Percentiles rank a stretch among this genome's conserved stretches.
Evolutionary conservation across 2,329 filamentous ascomycete species (phyloP).

Genomic region (Curvularia sp.): DNA sequence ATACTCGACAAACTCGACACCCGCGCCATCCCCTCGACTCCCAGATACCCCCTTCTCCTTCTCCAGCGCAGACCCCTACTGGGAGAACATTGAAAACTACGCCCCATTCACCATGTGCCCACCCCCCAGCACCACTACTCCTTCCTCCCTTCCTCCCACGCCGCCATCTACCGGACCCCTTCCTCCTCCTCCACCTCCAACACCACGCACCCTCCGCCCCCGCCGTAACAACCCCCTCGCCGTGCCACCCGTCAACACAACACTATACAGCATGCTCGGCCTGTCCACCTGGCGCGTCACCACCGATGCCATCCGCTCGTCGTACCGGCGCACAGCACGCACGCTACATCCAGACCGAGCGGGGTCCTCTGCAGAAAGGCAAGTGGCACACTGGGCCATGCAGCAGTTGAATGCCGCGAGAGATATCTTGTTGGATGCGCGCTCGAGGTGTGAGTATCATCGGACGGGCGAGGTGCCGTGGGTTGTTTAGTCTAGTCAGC

Average conservation of each 20-base stretch:
- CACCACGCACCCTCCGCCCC: slow-evolving; percentile 1
- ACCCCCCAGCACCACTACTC: background rate
- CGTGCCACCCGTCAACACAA: slow-evolving; percentile 21
- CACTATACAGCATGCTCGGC: slow-evolving; percentile 29
- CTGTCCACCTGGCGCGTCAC: slow-evolving; percentile 24
- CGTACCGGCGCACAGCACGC: slow-evolving; percentile 26
- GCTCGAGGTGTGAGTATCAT: slow-evolving; percentile 22
- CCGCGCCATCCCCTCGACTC: slow-evolving; percentile 18
- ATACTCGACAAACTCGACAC: slow-evolving; percentile 17
- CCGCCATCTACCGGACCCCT: slow-evolving; percentile 8
- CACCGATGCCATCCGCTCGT: slow-evolving; percentile 21
- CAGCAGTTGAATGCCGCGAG: slow-evolving; percentile 36
- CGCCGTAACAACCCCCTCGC: background rate
- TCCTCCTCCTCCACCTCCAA: slow-evolving; percentile 1
- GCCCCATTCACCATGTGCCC: slow-evolving; percentile 5
- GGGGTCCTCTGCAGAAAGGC: slow-evolving; percentile 11
- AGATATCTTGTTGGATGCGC: slow-evolving; percentile 30
- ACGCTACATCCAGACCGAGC: slow-evolving; percentile 36
- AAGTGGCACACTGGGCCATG: slow-evolving; percentile 31
- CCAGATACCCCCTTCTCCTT: slow-evolving; percentile 20
- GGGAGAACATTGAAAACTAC: slow-evolving; percentile 33
- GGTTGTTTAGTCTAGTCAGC: slow-evolving; percentile 5
- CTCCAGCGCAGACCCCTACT: slow-evolving; percentile 21
- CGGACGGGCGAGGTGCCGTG: slow-evolving; percentile 19
- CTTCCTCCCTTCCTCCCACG: background rate